Evolutionary conservation across 2,329 filamentous ascomycete genomes (phyloP), one percentile per base, ranked within the genome.

Genomic region (Botrytis elliptica): DNA sequence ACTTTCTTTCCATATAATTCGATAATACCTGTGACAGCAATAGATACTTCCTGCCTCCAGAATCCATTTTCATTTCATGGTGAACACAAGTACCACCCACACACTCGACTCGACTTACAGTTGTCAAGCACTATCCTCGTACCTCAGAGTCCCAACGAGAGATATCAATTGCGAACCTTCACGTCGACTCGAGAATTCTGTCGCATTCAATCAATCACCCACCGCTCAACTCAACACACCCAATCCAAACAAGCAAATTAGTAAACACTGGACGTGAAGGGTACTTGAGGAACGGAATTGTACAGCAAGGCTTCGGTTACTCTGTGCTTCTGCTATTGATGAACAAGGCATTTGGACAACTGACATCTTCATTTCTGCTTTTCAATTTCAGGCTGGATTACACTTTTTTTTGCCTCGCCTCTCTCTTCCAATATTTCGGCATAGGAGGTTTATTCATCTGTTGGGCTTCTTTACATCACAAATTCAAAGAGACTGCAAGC

Each of bases 401-500:
- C n/a, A 57, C 29, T 72, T 68, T 67, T 67, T 69, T 52, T 72
- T 46, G 36, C 44, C n/a, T 46, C 55, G 44, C 63, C 64, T 42
- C 46, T 68, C 59, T 72, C 55, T 72, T 72, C 63, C 63, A 68
- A 69, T 72, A 69, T 68, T 16, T 72, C 49, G 52, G 42, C 71
- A 68, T 69, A 65, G 70, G 44, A 46, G 38, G 46, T 71, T 71
- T 10, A 71, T 66, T 38, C 55, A 66, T 71, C 59, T 71, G 70
- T 66, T 71, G 60, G 70, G 60, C 60, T 71, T 73, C 73, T 75
- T 75, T 71, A 77, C 73, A 69, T 76, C 75, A 75, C 72, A 38
- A 57, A 74, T 77, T 77, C 70, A 68, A 73, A 72, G 79, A 81
- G 85, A 85, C 83, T 82, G 84, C 83, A 86, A 88, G 88, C 86